phyloP scores from a whole-genome alignment of 495 filamentous ascomycete genomes.

The Neurospora sublineolata region DNA sequence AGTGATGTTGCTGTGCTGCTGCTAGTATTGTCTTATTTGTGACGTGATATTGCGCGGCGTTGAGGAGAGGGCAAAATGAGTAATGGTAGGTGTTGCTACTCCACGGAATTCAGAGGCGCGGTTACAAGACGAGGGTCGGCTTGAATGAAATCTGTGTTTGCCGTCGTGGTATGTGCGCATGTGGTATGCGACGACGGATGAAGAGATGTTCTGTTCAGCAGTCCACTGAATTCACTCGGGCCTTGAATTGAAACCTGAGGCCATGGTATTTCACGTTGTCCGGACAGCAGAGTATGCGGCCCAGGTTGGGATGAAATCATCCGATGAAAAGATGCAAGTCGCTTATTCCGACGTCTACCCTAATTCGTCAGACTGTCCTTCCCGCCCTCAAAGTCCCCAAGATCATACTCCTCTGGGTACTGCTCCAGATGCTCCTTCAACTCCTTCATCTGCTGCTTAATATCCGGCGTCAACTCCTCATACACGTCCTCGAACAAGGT shows the following conservation, averaged over 20 bases:
- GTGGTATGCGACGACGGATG: not conserved
- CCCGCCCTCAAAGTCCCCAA: conserved; percentile 66
- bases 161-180: not conserved
- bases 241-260: not conserved
- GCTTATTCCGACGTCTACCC: not conserved
- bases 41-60: not conserved
- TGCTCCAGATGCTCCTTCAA: conserved; percentile 64
- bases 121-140: not conserved
- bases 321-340: not conserved
- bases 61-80: not conserved
- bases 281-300: not conserved
- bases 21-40: not conserved
- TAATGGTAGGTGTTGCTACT: not conserved
- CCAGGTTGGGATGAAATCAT: not conserved
- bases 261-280: not conserved
- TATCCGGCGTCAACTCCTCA: conserved; percentile 74
- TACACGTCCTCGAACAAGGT: conserved; percentile 81
- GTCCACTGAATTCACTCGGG: not conserved
- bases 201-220: not conserved
- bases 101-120: not conserved
- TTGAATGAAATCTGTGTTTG: not conserved
- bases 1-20: not conserved
- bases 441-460: conserved; percentile 65
- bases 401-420: conserved; percentile 90
- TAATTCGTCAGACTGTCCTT: conserved; percentile 43